These are phyloP conservation scores for Penicillium hesseltinei DNA, from an alignment of 2,329 filamentous ascomycete genomes.

Conservation along the genomic window DNA sequence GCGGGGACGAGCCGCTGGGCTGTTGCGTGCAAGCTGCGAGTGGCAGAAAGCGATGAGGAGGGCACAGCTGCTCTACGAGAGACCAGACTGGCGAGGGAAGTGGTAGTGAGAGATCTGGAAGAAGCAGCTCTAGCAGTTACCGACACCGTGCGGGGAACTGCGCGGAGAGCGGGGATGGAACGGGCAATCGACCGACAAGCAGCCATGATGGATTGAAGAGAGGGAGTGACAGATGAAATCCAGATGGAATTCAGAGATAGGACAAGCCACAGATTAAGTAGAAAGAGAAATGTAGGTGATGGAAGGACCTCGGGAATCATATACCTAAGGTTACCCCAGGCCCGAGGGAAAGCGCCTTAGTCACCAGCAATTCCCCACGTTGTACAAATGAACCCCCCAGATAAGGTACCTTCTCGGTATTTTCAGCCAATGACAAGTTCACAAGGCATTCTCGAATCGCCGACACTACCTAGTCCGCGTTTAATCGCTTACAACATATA, in stretches of 20 bases:
- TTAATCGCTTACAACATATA: neutral
- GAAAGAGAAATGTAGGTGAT: neutral
- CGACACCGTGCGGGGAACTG: conserved; percentile 36
- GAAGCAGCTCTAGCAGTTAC: conserved; percentile 28
- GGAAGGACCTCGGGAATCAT: conserved; percentile 6
- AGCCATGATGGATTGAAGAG: conserved; percentile 32
- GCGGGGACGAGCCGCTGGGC: conserved; percentile 51
- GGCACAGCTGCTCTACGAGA: conserved; percentile 18
- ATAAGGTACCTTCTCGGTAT: conserved; percentile 23
- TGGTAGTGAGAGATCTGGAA: conserved; percentile 26
- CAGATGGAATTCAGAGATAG: neutral
- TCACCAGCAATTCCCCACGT: conserved; percentile 14
- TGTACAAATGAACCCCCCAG: conserved; percentile 3
- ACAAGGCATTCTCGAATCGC: conserved; percentile 2
- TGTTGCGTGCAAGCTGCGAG: conserved; percentile 52
- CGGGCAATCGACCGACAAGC: conserved; percentile 38
- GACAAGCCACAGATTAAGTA: neutral
- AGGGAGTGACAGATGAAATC: neutral
- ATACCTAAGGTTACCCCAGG: conserved; percentile 19
- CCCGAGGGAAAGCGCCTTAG: conserved; percentile 23
- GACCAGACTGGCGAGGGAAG: conserved; percentile 21
- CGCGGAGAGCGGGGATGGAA: conserved; percentile 41
- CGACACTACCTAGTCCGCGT: conserved; percentile 5
- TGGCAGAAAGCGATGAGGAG: conserved; percentile 26
- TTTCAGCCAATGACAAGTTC: conserved; percentile 14